Percentiles rank a stretch among this genome's conserved stretches.
phyloP scores from a whole-genome alignment of 2,329 filamentous ascomycete genomes.

The Pseudomassariella vexata region DNA sequence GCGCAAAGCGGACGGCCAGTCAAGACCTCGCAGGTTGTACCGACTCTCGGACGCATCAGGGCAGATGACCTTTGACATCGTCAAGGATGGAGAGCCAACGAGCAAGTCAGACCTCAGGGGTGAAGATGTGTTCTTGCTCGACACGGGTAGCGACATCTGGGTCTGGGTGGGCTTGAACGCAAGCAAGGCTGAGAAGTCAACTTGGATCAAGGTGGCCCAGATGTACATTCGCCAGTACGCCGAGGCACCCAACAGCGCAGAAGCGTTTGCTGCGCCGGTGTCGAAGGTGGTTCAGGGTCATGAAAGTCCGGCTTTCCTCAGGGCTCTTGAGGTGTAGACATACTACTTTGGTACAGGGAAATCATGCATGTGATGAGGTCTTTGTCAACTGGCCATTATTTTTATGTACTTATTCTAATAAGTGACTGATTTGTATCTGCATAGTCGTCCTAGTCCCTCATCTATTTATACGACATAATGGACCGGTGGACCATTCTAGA shows the following conservation, averaged over 20 bases:
- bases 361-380: too few relatives aligned
- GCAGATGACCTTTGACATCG: slow-evolving; percentile 47
- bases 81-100: slow-evolving; percentile 48
- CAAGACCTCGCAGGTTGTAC: slow-evolving; percentile 43
- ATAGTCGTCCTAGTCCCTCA: too few relatives aligned
- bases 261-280: slow-evolving; percentile 41
- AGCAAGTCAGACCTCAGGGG: slow-evolving; percentile 45
- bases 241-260: slow-evolving; percentile 19
- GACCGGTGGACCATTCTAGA: too few relatives aligned
- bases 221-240: slow-evolving; percentile 42
- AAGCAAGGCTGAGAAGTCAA: slow-evolving; percentile 51
- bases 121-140: slow-evolving; percentile 58
- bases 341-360: background rate
- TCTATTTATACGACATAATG: too few relatives aligned
- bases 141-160: slow-evolving; percentile 53
- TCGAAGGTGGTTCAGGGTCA: slow-evolving; percentile 52
- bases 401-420: too few relatives aligned
- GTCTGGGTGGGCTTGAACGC: slow-evolving; percentile 60
- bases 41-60: slow-evolving; percentile 59
- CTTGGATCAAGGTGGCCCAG: slow-evolving; percentile 57
- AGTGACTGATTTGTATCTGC: too few relatives aligned
- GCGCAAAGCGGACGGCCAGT: slow-evolving; percentile 13
- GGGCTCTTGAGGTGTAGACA: slow-evolving; percentile 29
- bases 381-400: too few relatives aligned
- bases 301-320: slow-evolving; percentile 48